phyloP scores from a whole-genome alignment of 139 green algal species.

The Tetradesmus obliquus region DNA sequence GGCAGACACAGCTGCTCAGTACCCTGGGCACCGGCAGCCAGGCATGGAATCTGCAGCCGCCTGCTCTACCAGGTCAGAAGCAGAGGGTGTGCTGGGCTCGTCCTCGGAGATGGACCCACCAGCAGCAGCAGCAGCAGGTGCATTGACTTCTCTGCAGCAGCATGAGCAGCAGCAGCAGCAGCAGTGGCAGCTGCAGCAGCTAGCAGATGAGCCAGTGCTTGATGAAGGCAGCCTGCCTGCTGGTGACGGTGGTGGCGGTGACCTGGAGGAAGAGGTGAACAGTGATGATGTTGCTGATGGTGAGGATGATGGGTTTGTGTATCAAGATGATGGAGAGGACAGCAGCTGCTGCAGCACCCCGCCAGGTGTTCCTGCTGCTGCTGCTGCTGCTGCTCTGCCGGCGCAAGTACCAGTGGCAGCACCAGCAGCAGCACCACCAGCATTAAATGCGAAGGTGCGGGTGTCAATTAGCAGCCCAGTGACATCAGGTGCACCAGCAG shows the following conservation, averaged over 20 bases:
- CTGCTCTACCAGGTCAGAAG: no score
- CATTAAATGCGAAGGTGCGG: neutral
- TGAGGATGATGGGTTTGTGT: conserved; percentile 18
- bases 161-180: neutral
- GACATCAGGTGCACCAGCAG: neutral
- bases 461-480: neutral
- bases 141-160: no score
- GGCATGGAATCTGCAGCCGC: no score
- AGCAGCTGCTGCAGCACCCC: conserved; percentile 23
- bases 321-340: conserved; percentile 21
- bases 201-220: no score
- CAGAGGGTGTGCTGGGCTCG: no score
- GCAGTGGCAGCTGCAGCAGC: no score
- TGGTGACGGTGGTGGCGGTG: no score
- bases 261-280: neutral
- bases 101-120: no score
- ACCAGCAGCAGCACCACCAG: neutral
- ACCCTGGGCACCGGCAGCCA: no score
- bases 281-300: neutral
- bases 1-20: no score
- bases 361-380: neutral
- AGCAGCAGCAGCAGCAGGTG: no score
- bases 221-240: no score
- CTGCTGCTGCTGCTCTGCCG: neutral
- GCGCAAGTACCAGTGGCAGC: neutral